Conservation (phyloP, 257 asterid genomes). For the Forsythia suspensa region DNA sequence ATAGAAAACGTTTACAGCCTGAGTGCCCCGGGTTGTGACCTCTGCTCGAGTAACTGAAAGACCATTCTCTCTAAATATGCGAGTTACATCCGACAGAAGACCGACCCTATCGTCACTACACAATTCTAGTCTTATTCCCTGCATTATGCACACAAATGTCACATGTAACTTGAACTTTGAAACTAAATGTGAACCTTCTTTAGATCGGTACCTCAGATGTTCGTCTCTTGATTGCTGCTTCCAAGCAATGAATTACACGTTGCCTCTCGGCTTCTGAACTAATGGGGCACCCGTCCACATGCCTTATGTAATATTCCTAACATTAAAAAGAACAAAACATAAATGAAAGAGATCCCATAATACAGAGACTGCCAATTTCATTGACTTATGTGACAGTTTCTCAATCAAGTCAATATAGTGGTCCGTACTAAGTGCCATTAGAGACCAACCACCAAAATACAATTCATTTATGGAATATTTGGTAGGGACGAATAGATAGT, state of each 20-base stretch:
- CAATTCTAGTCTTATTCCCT: conserved; percentile 58
- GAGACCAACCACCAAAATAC: background rate
- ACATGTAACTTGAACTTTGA: background rate
- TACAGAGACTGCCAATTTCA: too few species aligned
- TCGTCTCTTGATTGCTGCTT: conserved; percentile 60
- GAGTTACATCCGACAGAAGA: conserved; percentile 52
- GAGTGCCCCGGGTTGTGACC: conserved; percentile 40
- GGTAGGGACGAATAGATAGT: background rate
- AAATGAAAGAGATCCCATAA: background rate
- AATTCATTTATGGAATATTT: background rate
- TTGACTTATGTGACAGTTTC: background rate
- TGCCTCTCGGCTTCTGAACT: conserved; percentile 54
- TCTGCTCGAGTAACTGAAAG: conserved; percentile 56
- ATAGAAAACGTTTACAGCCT: conserved; percentile 48
- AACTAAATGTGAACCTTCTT: background rate
- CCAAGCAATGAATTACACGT: conserved; percentile 53
- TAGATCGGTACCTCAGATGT: conserved; percentile 38
- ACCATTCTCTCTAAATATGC: conserved; percentile 59
- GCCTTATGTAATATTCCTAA: conserved; percentile 61
- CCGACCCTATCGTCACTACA: conserved; percentile 52
- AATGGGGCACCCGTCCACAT: conserved; percentile 48
- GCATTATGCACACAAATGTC: background rate
- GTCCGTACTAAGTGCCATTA: background rate
- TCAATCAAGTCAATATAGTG: background rate
- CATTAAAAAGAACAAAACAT: background rate